Conservation (phyloP, 495 filamentous ascomycete species). For the Xylaria castorea region DNA sequence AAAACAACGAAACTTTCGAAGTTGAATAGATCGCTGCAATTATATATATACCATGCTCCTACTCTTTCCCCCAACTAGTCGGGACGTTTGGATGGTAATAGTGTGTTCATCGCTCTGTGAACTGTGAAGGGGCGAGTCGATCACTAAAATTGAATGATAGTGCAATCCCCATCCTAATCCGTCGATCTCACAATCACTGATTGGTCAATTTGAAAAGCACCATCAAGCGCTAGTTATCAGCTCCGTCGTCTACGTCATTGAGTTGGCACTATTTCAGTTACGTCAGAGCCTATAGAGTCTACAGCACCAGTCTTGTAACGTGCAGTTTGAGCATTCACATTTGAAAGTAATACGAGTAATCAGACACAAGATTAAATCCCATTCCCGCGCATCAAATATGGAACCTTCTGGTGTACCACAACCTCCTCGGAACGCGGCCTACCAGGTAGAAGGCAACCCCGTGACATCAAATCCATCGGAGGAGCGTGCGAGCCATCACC, state of each 20-base stretch:
- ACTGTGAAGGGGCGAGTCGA: not conserved
- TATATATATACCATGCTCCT: too few relatives aligned
- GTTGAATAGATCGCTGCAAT: too few relatives aligned
- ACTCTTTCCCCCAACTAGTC: too few relatives aligned
- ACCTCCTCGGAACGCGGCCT: conserved; percentile 59
- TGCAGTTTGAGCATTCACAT: not conserved
- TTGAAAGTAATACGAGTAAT: not conserved
- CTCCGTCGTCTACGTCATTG: conserved; percentile 15
- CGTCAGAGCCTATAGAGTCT: not conserved
- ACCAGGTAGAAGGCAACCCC: conserved; percentile 58
- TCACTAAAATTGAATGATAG: not conserved
- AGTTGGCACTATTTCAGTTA: not conserved
- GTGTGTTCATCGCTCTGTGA: not conserved
- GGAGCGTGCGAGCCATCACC: conserved; percentile 41
- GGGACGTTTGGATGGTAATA: too few relatives aligned
- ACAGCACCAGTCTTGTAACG: not conserved
- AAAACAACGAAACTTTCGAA: not conserved
- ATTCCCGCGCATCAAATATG: not conserved
- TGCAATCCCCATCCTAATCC: not conserved
- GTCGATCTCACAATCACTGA: not conserved
- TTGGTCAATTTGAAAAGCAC: not conserved
- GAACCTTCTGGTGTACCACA: conserved; percentile 39
- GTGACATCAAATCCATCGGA: conserved; percentile 57
- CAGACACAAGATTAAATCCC: not conserved
- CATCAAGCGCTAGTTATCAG: not conserved